Conservation (phyloP, 495 filamentous ascomycete species). For the Trichoderma asperelloides region DNA sequence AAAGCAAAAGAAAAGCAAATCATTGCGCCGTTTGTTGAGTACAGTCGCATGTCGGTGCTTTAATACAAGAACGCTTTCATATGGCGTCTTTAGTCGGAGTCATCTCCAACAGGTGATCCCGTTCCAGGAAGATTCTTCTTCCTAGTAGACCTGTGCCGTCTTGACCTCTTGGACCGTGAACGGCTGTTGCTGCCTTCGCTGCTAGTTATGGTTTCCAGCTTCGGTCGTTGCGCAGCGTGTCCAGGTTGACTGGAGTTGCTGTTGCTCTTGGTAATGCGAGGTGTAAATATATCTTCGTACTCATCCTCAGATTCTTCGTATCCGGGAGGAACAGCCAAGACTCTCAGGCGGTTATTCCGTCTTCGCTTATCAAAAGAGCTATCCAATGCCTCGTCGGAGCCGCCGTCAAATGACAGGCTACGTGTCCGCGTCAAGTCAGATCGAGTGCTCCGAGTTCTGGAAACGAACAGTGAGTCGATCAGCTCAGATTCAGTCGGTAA, state of each 20-base stretch:
- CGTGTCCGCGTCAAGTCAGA: slow-evolving; percentile 22
- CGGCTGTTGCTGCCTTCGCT: slow-evolving; percentile 9
- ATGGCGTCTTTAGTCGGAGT: slow-evolving; percentile 1
- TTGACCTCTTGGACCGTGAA: not conserved
- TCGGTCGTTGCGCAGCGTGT: slow-evolving; percentile 24
- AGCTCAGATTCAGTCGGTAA: slow-evolving; percentile 19
- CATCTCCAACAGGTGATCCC: not conserved
- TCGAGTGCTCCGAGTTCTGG: slow-evolving; percentile 13
- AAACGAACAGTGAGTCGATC: slow-evolving; percentile 15
- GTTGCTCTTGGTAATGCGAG: slow-evolving; percentile 15
- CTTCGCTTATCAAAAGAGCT: not conserved
- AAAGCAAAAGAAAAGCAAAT: not conserved
- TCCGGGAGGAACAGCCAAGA: not conserved
- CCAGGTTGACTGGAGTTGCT: slow-evolving; percentile 13
- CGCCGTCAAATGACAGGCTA: slow-evolving; percentile 27
- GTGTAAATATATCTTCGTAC: slow-evolving; percentile 15
- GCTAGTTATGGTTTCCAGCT: slow-evolving; percentile 28
- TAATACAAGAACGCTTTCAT: not conserved
- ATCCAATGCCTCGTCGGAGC: slow-evolving; percentile 19
- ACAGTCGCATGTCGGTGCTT: not conserved
- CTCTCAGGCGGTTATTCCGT: not conserved
- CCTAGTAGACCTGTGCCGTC: not conserved
- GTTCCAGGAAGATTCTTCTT: not conserved
- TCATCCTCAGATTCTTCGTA: slow-evolving; percentile 20
- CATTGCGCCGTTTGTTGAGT: not conserved